Percentiles rank a stretch among this genome's conserved stretches.
Evolutionary conservation across 148 eudicot genomes (phyloP).

Genomic region (Nepenthes gracilis): DNA sequence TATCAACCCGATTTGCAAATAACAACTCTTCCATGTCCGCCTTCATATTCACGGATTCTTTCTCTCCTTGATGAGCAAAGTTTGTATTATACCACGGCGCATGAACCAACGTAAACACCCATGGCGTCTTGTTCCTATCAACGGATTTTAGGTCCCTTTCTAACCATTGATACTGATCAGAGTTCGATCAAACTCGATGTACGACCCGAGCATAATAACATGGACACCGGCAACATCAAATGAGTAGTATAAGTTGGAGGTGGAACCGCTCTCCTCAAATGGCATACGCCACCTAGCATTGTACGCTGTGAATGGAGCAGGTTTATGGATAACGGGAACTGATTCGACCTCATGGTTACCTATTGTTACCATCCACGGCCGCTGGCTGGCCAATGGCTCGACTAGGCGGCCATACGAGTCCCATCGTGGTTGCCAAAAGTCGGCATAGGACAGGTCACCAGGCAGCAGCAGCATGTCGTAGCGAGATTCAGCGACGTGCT

Average conservation of each 20-base stretch:
- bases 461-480: constrained; percentile 57
- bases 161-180: constrained; percentile 62
- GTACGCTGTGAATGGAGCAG: constrained; percentile 42
- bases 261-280: constrained; percentile 46
- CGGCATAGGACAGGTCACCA: constrained; percentile 75
- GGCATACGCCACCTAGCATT: constrained; percentile 82
- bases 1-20: constrained; percentile 40
- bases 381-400: constrained; percentile 52
- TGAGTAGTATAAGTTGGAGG: constrained; percentile 60
- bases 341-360: constrained; percentile 78
- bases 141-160: constrained; percentile 32
- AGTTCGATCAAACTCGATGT: constrained; percentile 40
- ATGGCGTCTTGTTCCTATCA: constrained; percentile 51
- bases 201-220: constrained; percentile 65
- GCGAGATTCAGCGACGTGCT: constrained; percentile 42
- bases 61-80: constrained; percentile 53
- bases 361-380: constrained; percentile 84
- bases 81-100: constrained; percentile 83
- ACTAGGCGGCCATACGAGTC: constrained; percentile 64
- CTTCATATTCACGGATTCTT: constrained; percentile 40
- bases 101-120: constrained; percentile 51
- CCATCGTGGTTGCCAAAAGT: constrained; percentile 38
- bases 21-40: constrained; percentile 51
- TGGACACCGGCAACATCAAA: constrained; percentile 67
- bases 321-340: constrained; percentile 18